These are phyloP conservation scores for Diutina pseudorugosa DNA, from an alignment of 1,139 yeast genomes.

Conservation along the genomic window DNA sequence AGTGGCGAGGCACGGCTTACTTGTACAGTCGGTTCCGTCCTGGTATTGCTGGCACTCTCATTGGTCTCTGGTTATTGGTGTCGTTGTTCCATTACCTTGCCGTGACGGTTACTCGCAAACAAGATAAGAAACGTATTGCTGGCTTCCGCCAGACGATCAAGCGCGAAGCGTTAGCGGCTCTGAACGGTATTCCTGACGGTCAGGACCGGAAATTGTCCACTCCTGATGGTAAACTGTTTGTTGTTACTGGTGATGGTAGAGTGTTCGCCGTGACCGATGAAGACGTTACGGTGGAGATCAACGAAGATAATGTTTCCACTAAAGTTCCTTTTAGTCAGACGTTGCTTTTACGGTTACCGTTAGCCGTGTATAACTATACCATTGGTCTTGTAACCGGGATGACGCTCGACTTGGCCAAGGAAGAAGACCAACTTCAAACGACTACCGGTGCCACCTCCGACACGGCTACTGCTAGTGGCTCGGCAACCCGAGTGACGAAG, in stretches of 20 bases:
- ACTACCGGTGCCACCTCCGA: conserved; percentile 5
- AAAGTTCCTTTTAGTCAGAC: conserved; percentile 43
- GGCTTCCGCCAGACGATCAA: conserved; percentile 39
- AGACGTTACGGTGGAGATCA: conserved; percentile 18
- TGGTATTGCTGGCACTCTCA: conserved; percentile 40
- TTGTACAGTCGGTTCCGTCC: conserved; percentile 47
- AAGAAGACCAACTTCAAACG: conserved; percentile 8
- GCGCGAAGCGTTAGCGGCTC: conserved; percentile 27
- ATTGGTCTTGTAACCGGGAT: conserved; percentile 23
- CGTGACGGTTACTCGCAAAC: conserved; percentile 42
- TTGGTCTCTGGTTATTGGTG: conserved; percentile 31
- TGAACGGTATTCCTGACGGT: background rate
- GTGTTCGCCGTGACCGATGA: conserved; percentile 31
- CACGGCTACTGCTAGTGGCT: conserved; percentile 7
- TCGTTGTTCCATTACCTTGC: conserved; percentile 37
- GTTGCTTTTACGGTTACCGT: conserved; percentile 36
- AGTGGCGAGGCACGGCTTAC: conserved; percentile 48
- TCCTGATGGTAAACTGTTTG: background rate
- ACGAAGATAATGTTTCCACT: conserved; percentile 26
- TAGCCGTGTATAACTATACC: conserved; percentile 30
- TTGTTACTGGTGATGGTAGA: background rate
- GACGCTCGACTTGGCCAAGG: conserved; percentile 15
- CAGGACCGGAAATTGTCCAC: background rate
- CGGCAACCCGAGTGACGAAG: conserved; percentile 17
- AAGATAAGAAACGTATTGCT: conserved; percentile 47